These are phyloP conservation scores for Atkinsonella texensis DNA, from an alignment of 2,329 filamentous ascomycete species.

Conservation along the genomic window DNA sequence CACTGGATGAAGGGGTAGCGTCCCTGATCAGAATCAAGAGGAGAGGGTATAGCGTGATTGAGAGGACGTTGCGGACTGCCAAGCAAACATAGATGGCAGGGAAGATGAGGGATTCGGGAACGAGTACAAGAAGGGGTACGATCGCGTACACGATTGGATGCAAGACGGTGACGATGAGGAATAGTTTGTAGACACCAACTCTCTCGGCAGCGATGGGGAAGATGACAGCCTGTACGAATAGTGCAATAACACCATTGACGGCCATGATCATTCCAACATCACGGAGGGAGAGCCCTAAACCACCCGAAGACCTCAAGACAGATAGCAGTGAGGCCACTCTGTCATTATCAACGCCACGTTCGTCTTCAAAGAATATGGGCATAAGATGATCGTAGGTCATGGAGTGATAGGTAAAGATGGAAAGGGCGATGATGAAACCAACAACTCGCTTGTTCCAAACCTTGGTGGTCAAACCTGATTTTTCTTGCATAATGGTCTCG, in stretches of 20 bases:
- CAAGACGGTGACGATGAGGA: slow-evolving; percentile 44
- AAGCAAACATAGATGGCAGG: slow-evolving; percentile 47
- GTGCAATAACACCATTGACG: slow-evolving; percentile 44
- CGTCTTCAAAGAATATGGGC: slow-evolving; percentile 86
- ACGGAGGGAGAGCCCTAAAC: slow-evolving; percentile 49
- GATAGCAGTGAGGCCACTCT: slow-evolving; percentile 21
- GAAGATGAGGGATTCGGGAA: slow-evolving; percentile 39
- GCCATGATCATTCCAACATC: slow-evolving; percentile 51
- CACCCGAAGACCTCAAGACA: slow-evolving; percentile 46
- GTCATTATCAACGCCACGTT: slow-evolving; percentile 33
- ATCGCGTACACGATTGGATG: slow-evolving; percentile 50
- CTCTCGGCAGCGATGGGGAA: slow-evolving; percentile 48
- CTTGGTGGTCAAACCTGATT: slow-evolving; percentile 20
- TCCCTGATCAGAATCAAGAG: slow-evolving; percentile 58
- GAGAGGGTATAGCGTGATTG: slow-evolving; percentile 53
- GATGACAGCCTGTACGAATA: slow-evolving; percentile 46
- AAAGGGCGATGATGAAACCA: slow-evolving; percentile 68
- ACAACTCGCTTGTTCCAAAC: slow-evolving; percentile 52
- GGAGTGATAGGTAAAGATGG: slow-evolving; percentile 86
- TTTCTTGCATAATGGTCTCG: slow-evolving; percentile 19
- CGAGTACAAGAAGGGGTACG: slow-evolving; percentile 44
- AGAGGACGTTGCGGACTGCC: slow-evolving; percentile 45
- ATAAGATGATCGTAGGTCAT: slow-evolving; percentile 92
- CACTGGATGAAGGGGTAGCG: slow-evolving; percentile 42
- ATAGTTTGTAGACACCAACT: slow-evolving; percentile 47